Base-by-base conservation (phyloP, 345 rosid species). In the Ceriops zippeliana region DNA sequence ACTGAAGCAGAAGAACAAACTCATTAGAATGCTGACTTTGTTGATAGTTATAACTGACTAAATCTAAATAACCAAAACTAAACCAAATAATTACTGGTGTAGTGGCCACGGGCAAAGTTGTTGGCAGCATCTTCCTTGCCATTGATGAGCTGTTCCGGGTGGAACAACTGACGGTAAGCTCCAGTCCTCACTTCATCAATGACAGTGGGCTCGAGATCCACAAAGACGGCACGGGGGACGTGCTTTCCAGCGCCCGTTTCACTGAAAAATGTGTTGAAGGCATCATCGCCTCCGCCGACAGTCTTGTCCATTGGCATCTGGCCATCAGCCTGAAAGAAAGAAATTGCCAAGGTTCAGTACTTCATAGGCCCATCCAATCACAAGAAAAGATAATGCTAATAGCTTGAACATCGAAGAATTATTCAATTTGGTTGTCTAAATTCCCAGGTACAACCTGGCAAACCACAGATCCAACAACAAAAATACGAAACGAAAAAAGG, bases 161-260 rank as follows among this genome's bases (percentile, higher is more conserved):
- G 58, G 58, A 53, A 53, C 58, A 53, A 21, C 26, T 53, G 58
- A 6, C 58, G 58, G 13, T 53, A 53, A 53, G 58, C 21, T 53
- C 58, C 58, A 28, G 62, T 58, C 62, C 62, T 58, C 28, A 58
- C 62, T 58, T 58, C 62, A 28, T 58, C 62, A 58, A 58, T 58
- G 30, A 58, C 62, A 58, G 62, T 58, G 34, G 62, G 62, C 34
- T 58, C 62, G 27, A 58, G 62, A 58, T 58, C 62, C 27, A 58
- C 62, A 28, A 58, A 58, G 20, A 58, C 17, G 9, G 62, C 26
- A 6, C 58, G 58, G 11, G 58, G 58, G 11, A 53, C 58, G n/a
- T 53, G 58, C 24, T 53, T 53, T 24, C 58, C 58, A 2, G 10
- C 58, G 2, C 58, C 58, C 2, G 58, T n/a, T 53, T 53, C 58